Base-by-base conservation (phyloP, 2,329 filamentous ascomycete species). In the Neospermospora avenae region DNA sequence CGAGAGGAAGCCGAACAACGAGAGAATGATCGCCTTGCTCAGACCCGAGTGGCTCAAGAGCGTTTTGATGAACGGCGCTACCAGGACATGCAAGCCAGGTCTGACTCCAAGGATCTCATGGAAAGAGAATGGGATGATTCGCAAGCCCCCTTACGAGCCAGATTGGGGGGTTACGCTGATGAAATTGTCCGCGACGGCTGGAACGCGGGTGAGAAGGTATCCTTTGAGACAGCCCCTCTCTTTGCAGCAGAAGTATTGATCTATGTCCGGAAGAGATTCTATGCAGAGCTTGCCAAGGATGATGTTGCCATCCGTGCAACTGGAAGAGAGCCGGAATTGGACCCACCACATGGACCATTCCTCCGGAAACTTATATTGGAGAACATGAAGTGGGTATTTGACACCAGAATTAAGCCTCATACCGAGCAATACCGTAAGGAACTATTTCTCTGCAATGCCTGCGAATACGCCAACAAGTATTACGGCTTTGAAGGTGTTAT, bases 351-450 rank as follows among this genome's bases (percentile, higher is more conserved):
- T 63, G 82, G 80, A 0, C 78, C 83, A 6, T 82, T 79, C 67
- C 84, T 80, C 25, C 80, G 84, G 71, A 86, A 81, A 69, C 77
- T 93, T 55, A 89, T 87, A 1, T 75, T 95, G 66, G 90, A 93
- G 70, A 91, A 93, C 69, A 92, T 95, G 89, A 93, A 89, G 73
- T 93, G 88, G 85, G 78, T 93, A 31, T 93, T 89, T 71, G 89
- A 93, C 69, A 84, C 83, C 66, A 92, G 91, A 72, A 80, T 95
- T 70, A 90, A 86, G 69, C 84, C 84, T 24, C 75, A 84, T 57
- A 90, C 87, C 2, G 87, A 91, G 63, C 75, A 78, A 48, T 80
- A 81, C 67, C 80, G 85, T 66, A 89, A 86, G 69, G 89, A 93
- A 58, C 75, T 93, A 10, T 95, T 95, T 72, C 80, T 89, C 59